These are phyloP conservation scores for Aspergillus oerlinghausenensis DNA, from an alignment of 2,329 filamentous ascomycete species.

Conservation along the genomic window DNA sequence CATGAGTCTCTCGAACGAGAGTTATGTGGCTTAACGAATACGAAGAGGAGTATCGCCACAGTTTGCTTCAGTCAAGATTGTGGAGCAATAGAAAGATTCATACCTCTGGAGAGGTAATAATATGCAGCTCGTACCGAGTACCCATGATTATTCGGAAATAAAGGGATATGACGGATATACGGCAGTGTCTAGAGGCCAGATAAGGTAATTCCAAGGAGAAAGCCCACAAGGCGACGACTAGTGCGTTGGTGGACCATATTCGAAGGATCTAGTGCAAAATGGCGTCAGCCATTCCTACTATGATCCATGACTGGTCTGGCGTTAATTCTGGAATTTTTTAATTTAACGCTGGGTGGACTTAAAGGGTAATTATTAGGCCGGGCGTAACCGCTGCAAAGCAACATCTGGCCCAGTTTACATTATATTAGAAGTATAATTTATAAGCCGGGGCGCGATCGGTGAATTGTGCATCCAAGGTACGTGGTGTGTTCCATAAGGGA, in stretches of 20 bases:
- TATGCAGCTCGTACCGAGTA: neutral
- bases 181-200: neutral
- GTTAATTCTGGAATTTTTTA: neutral
- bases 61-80: neutral
- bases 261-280: neutral
- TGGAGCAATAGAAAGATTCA: neutral
- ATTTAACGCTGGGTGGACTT: neutral
- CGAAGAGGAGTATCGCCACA: slow-evolving; percentile 10
- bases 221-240: neutral
- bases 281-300: neutral
- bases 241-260: neutral
- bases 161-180: neutral
- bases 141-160: neutral
- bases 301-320: neutral
- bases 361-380: slow-evolving; percentile 4
- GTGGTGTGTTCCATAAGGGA: neutral
- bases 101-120: no score
- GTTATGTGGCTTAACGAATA: slow-evolving; percentile 5
- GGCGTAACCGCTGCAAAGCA: slow-evolving; percentile 14
- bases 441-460: neutral
- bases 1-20: neutral
- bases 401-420: slow-evolving; percentile 10
- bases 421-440: slow-evolving; percentile 3
- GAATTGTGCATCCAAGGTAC: neutral
- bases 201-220: neutral